Evolutionary conservation across 495 filamentous ascomycete species (phyloP).

Genomic region (Hamigera avellanea): DNA sequence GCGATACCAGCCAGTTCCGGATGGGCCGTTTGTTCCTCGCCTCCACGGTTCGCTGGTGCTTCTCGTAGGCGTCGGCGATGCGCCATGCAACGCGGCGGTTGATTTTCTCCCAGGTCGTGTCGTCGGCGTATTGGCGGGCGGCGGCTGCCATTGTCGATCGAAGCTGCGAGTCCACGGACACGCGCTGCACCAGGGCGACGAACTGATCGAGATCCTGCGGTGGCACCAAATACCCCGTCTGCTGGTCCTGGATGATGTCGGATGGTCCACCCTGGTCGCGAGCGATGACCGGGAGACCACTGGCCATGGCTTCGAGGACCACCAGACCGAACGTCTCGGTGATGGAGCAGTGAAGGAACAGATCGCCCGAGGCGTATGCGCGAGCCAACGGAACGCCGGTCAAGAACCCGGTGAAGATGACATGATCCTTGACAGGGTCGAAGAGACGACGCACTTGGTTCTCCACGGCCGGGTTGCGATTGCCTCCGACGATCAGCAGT

Average conservation of each 20-base stretch:
- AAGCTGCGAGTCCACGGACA: slow-evolving; percentile 24
- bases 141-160: slow-evolving; percentile 25
- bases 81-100: slow-evolving; percentile 48
- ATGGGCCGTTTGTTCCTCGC: slow-evolving; percentile 3
- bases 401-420: slow-evolving; percentile 47
- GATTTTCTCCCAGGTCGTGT: slow-evolving; percentile 54
- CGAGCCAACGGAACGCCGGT: slow-evolving; percentile 40
- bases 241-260: slow-evolving; percentile 44
- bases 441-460: slow-evolving; percentile 42
- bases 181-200: slow-evolving; percentile 27
- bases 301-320: slow-evolving; percentile 55
- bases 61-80: slow-evolving; percentile 38
- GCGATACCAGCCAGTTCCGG: slow-evolving; percentile 2
- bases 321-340: slow-evolving; percentile 58
- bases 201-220: slow-evolving; percentile 43
- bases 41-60: slow-evolving; percentile 10
- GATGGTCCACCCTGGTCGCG: slow-evolving; percentile 53
- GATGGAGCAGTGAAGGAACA: slow-evolving; percentile 54
- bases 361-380: slow-evolving; percentile 47
- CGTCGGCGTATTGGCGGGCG: slow-evolving; percentile 38
- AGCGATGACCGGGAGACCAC: slow-evolving; percentile 50
- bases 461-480: slow-evolving; percentile 46
- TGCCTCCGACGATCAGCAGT: slow-evolving; percentile 49
- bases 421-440: slow-evolving; percentile 29
- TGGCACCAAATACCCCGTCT: slow-evolving; percentile 44